A percentile compares a stretch with the other conserved stretches of the same genome.
Evolutionary conservation across 768 basidiomycete genomes (phyloP).

Genomic region (Rickenella mellea): DNA sequence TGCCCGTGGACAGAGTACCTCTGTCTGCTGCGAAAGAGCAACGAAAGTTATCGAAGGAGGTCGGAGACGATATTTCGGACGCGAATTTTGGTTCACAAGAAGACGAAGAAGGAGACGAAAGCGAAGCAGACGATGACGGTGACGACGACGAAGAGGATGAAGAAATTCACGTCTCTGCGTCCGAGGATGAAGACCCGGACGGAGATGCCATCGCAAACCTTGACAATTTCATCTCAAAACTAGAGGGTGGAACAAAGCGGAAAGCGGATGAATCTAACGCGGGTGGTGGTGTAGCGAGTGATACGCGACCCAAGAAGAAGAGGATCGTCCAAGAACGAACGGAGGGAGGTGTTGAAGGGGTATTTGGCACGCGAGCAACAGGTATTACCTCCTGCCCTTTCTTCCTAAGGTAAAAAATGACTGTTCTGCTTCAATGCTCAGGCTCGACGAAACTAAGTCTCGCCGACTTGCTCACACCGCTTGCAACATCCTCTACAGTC

Average conservation of each 20-base stretch:
- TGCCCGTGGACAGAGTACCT: no score
- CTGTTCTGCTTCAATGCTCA: no score
- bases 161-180: constrained; percentile 29
- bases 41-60: constrained; percentile 15
- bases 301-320: constrained; percentile 35
- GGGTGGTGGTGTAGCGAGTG: constrained; percentile 17
- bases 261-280: constrained; percentile 53
- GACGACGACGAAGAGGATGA: constrained; percentile 32
- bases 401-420: constrained; percentile 2
- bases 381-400: constrained; percentile 24
- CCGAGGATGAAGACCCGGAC: constrained; percentile 33
- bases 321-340: constrained; percentile 63
- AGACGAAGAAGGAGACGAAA: constrained; percentile 23
- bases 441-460: constrained; percentile 48
- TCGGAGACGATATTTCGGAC: no score
- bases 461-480: constrained; percentile 69
- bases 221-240: constrained; percentile 57
- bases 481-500: constrained; percentile 48
- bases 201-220: constrained; percentile 60
- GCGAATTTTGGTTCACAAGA: no score
- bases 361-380: constrained; percentile 52
- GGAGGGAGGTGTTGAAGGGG: constrained; percentile 72
- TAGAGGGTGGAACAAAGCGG: constrained; percentile 60
- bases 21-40: background rate
- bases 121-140: constrained; percentile 33